phyloP scores from a whole-genome alignment of 2,329 filamentous ascomycete species.

The Aspergillus vadensis region DNA sequence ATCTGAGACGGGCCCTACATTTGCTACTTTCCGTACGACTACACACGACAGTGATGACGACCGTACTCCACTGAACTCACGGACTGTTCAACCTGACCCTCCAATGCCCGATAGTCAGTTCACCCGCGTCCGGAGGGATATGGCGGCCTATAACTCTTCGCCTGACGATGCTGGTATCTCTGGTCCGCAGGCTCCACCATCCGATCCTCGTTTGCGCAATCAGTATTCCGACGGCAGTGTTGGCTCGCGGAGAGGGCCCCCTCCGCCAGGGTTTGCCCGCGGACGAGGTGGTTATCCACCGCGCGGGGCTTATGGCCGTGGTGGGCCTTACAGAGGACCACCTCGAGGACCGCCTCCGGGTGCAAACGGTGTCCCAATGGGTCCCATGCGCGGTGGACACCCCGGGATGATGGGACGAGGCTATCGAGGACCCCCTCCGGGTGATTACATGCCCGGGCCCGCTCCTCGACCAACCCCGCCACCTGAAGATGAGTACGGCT shows the following conservation, averaged over 20 bases:
- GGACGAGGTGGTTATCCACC: conserved; percentile 59
- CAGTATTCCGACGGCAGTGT: conserved; percentile 52
- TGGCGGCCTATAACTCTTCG: conserved; percentile 34
- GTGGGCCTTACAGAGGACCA: conserved; percentile 39
- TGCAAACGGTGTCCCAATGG: conserved; percentile 48
- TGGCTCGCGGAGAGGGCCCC: conserved; percentile 44
- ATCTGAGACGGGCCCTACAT: conserved; percentile 53
- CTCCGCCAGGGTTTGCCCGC: conserved; percentile 48
- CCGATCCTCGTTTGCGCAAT: conserved; percentile 47
- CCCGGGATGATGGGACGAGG: conserved; percentile 46
- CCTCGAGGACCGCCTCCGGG: conserved; percentile 38
- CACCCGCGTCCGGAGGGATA: conserved; percentile 30
- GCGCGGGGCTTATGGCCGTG: conserved; percentile 49
- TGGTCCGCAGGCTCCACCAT: conserved; percentile 36
- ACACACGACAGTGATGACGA: conserved; percentile 44
- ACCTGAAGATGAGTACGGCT: conserved; percentile 30
- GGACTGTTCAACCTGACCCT: conserved; percentile 32
- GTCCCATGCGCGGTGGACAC: conserved; percentile 37
- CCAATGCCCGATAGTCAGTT: conserved; percentile 31
- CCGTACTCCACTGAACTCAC: conserved; percentile 42
- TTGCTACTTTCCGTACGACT: conserved; percentile 44
- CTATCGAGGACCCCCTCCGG: conserved; percentile 50
- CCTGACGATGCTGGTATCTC: conserved; percentile 45
- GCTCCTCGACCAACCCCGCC: conserved; percentile 27
- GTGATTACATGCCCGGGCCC: conserved; percentile 52